Evolutionary conservation across 768 basidiomycete species (phyloP).

Genomic region (Leccinum truebloodii): DNA sequence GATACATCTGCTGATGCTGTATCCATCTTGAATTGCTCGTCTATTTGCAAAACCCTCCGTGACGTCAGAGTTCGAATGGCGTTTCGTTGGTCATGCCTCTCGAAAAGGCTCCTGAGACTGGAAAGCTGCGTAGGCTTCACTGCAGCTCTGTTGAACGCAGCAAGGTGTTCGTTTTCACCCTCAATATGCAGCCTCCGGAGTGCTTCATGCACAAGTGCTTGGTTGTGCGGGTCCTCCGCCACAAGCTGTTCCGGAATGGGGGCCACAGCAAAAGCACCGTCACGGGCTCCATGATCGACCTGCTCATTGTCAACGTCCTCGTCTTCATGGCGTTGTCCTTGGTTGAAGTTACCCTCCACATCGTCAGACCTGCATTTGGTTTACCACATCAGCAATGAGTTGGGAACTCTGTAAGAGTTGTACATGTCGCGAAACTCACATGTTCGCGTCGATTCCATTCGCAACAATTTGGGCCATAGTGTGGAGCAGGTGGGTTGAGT

Average conservation of each 20-base stretch:
- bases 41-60: not conserved
- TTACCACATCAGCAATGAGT: too few relatives aligned
- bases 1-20: not conserved
- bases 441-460: too few relatives aligned
- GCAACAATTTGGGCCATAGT: too few relatives aligned
- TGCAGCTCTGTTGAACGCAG: not conserved
- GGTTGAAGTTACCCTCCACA: too few relatives aligned
- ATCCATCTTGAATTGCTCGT: not conserved
- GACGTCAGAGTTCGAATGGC: not conserved
- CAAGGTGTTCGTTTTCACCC: not conserved
- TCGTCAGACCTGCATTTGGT: too few relatives aligned
- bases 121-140: not conserved
- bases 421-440: too few relatives aligned
- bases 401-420: too few relatives aligned
- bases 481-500: too few relatives aligned
- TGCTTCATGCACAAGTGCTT: not conserved
- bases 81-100: not conserved
- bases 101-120: not conserved
- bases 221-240: not conserved
- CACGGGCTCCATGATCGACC: not conserved
- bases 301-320: not conserved
- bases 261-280: not conserved
- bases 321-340: too few relatives aligned
- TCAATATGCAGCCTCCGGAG: not conserved
- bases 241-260: not conserved